A percentile compares a stretch with the other conserved stretches of the same genome.
Conservation (phyloP, 257 asterid species). For the Solanum corneliomulleri region DNA sequence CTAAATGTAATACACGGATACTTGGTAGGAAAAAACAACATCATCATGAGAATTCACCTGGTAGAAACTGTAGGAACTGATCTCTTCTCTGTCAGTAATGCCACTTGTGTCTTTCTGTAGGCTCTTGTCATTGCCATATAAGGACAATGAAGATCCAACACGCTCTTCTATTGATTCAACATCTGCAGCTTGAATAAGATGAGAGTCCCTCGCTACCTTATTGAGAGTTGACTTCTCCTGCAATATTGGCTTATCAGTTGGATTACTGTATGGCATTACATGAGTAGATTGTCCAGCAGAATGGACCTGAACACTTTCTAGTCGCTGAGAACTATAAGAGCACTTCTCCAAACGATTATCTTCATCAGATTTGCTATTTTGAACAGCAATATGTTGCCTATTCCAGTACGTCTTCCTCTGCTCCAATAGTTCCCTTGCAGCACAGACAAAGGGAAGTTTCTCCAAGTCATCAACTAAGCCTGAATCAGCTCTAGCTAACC, state of each 20-base stretch:
- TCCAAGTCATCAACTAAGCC: slow-evolving; percentile 91
- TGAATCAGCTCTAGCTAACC: slow-evolving; percentile 92
- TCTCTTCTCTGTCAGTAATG: slow-evolving; percentile 25
- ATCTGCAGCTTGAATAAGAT: slow-evolving; percentile 26
- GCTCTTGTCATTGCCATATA: slow-evolving; percentile 17
- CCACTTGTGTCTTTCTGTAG: slow-evolving; percentile 9
- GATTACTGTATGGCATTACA: slow-evolving; percentile 5
- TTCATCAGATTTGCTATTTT: slow-evolving; percentile 10
- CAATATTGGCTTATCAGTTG: slow-evolving; percentile 11
- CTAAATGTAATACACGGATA: neutral
- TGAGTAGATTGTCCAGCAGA: slow-evolving; percentile 3
- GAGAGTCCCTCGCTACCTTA: slow-evolving; percentile 14
- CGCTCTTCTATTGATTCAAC: slow-evolving; percentile 22
- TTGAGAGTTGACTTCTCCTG: slow-evolving; percentile 20
- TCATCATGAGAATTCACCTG: slow-evolving; percentile 42
- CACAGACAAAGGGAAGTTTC: slow-evolving; percentile 85
- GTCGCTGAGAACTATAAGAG: slow-evolving; percentile 24
- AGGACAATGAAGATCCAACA: slow-evolving; percentile 27
- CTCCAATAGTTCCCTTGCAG: slow-evolving; percentile 75
- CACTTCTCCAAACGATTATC: neutral
- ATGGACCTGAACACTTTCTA: slow-evolving; percentile 1
- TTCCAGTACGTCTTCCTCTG: slow-evolving; percentile 72
- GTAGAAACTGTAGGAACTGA: slow-evolving; percentile 63
- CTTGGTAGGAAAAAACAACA: neutral
- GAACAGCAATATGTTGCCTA: slow-evolving; percentile 27